phyloP scores from a whole-genome alignment of 345 rosid species.

The Hypericum androsaemum region DNA sequence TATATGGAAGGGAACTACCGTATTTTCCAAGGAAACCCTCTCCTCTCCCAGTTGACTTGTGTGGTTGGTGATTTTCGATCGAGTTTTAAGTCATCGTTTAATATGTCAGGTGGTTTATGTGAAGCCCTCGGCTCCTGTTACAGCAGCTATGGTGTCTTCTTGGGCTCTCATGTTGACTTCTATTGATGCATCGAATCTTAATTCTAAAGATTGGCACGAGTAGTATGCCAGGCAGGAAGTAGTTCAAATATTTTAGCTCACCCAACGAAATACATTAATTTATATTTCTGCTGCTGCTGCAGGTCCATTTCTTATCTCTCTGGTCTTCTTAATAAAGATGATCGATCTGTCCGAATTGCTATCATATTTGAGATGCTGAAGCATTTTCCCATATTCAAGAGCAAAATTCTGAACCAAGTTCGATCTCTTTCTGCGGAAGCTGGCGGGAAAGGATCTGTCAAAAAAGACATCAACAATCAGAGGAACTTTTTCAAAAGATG shows the following conservation, averaged over 20 bases:
- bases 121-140: constrained; percentile 47
- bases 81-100: too few relatives aligned
- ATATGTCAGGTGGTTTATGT: constrained; percentile 51
- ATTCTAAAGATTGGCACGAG: constrained; percentile 78
- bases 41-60: too few relatives aligned
- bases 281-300: constrained; percentile 19
- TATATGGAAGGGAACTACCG: too few relatives aligned
- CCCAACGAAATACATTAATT: background rate
- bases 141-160: constrained; percentile 68
- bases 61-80: too few relatives aligned
- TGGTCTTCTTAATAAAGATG: constrained; percentile 69
- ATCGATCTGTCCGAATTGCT: constrained; percentile 72
- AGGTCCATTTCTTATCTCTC: constrained; percentile 71
- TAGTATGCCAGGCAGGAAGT: constrained; percentile 27
- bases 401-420: constrained; percentile 58
- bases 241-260: background rate
- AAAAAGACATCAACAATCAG: constrained; percentile 85
- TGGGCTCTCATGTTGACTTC: constrained; percentile 92
- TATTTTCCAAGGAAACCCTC: too few relatives aligned
- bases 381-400: constrained; percentile 33
- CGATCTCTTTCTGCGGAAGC: constrained; percentile 76
- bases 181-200: constrained; percentile 37
- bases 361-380: constrained; percentile 65
- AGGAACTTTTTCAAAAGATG: constrained; percentile 73
- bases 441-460: constrained; percentile 84